Evolutionary conservation across 176 grass and related monocot genomes (phyloP).

Genomic region (Oryza brachyantha): DNA sequence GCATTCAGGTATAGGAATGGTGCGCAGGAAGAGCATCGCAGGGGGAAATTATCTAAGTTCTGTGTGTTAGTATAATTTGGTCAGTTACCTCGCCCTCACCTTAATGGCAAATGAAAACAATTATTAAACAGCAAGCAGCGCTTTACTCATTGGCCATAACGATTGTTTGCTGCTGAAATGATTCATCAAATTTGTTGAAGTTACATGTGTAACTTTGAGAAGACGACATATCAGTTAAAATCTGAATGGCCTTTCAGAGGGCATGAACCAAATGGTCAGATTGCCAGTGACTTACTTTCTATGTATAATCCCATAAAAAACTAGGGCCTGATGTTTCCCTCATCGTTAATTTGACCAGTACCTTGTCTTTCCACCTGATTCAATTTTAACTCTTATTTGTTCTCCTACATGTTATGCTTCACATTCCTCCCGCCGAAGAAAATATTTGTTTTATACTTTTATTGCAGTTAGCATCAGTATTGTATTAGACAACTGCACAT

Average conservation of each 20-base stretch:
- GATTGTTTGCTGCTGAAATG: neutral
- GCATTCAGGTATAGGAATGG: slow-evolving; percentile 67
- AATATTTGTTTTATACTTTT: too few species aligned
- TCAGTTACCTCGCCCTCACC: neutral
- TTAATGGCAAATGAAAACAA: neutral
- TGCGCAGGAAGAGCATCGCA: neutral
- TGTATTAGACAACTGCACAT: neutral
- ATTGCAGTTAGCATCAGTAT: neutral
- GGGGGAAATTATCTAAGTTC: neutral
- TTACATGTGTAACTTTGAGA: neutral
- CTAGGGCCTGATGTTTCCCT: neutral
- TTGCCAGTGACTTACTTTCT: neutral
- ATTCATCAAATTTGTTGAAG: neutral
- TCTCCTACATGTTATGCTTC: neutral
- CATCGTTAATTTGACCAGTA: neutral
- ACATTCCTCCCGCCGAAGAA: neutral
- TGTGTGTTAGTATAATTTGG: neutral
- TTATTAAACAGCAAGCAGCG: neutral
- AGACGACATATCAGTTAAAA: neutral
- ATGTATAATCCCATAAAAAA: neutral
- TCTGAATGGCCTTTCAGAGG: neutral
- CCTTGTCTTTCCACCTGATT: slow-evolving; percentile 9
- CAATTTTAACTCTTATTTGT: neutral
- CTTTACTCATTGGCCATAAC: neutral
- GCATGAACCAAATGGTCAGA: neutral